Conservation (phyloP, 768 basidiomycete genomes). For the Xanthoconium purpureum region DNA sequence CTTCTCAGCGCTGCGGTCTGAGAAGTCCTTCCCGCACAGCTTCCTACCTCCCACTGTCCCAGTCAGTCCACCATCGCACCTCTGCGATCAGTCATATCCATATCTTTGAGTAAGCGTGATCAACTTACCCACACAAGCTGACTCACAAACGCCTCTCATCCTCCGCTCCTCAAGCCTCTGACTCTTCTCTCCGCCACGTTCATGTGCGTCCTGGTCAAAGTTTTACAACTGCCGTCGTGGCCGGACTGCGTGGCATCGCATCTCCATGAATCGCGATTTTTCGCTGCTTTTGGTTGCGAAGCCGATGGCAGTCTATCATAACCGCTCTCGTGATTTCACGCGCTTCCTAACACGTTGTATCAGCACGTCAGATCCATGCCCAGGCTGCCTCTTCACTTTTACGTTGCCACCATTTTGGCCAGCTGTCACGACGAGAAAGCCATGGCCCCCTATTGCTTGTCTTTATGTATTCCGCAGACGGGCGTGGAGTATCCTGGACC, state of each 20-base stretch:
- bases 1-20: constrained; percentile 21
- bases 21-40: constrained; percentile 27
- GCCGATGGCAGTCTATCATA: constrained; percentile 33
- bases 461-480: constrained; percentile 37
- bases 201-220: constrained; percentile 4
- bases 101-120: constrained; percentile 21
- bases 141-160: constrained; percentile 13
- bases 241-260: constrained; percentile 13
- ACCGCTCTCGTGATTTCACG: constrained; percentile 34
- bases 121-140: constrained; percentile 19
- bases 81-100: constrained; percentile 25
- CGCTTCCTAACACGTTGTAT: constrained; percentile 36
- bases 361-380: constrained; percentile 35
- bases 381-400: constrained; percentile 30
- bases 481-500: constrained; percentile 33
- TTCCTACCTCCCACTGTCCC: constrained; percentile 21
- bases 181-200: constrained; percentile 4
- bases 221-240: constrained; percentile 15
- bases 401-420: constrained; percentile 28
- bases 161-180: constrained; percentile 6
- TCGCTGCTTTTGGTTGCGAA: constrained; percentile 22
- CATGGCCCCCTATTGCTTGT: constrained; percentile 32
- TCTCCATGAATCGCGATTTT: constrained; percentile 23
- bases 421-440: constrained; percentile 21
- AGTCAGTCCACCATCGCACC: constrained; percentile 14